Conservation (phyloP, 1,284 basidiomycete genomes). For the Gymnopus androsaceus region DNA sequence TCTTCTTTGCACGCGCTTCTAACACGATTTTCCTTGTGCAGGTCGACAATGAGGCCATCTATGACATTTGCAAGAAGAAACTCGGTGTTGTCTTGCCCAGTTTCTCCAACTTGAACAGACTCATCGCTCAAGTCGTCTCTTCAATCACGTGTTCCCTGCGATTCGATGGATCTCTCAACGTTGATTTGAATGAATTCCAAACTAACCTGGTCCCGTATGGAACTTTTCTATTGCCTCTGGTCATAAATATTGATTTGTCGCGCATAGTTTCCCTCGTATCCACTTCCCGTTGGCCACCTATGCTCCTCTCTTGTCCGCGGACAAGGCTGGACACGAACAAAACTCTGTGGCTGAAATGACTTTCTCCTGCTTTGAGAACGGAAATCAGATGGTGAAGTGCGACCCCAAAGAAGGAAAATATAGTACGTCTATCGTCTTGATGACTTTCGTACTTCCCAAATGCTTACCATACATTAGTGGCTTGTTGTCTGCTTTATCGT, state of each 20-base stretch:
- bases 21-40: constrained; percentile 29
- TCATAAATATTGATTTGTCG: constrained; percentile 17
- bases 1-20: background rate
- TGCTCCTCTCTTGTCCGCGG: constrained; percentile 89
- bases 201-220: constrained; percentile 93
- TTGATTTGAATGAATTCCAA: constrained; percentile 98
- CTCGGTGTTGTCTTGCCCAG: constrained; percentile 86
- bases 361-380: constrained; percentile 95
- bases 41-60: constrained; percentile 98
- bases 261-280: constrained; percentile 86
- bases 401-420: constrained; percentile 97
- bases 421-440: constrained; percentile 55
- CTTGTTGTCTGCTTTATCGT: constrained; percentile 87
- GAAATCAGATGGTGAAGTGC: constrained; percentile 99
- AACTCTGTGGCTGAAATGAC: constrained; percentile 99
- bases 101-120: constrained; percentile 93
- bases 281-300: constrained; percentile 98
- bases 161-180: constrained; percentile 97
- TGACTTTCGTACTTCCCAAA: constrained; percentile 5
- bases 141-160: constrained; percentile 96
- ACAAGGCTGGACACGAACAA: constrained; percentile 92
- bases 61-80: constrained; percentile 98
- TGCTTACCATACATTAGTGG: constrained; percentile 51
- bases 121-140: constrained; percentile 98
- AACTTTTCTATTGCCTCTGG: constrained; percentile 8